These are phyloP conservation scores for Penicillium daleae DNA, from an alignment of 495 filamentous ascomycete genomes.

Conservation along the genomic window DNA sequence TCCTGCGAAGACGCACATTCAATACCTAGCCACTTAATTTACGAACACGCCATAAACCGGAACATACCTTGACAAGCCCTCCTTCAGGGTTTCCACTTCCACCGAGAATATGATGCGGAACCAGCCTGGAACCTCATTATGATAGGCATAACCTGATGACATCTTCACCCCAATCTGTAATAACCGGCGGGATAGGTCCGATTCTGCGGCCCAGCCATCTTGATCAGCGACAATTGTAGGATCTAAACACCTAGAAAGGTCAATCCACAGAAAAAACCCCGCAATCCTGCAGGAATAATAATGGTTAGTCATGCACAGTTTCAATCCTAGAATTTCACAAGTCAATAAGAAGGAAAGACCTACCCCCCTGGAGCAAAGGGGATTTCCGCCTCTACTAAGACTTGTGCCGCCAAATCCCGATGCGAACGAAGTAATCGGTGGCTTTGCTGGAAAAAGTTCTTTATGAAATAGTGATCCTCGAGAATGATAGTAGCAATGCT, in stretches of 20 bases:
- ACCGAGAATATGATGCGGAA: neutral
- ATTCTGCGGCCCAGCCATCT: neutral
- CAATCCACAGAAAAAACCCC: neutral
- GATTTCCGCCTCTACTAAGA: neutral
- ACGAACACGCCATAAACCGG: neutral
- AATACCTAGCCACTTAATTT: neutral
- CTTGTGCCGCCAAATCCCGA: neutral
- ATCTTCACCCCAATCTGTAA: neutral
- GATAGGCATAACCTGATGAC: neutral
- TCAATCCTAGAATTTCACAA: neutral
- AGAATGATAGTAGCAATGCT: neutral
- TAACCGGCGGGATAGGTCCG: neutral
- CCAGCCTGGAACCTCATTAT: conserved; percentile 4
- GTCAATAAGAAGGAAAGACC: neutral
- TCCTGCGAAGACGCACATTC: neutral
- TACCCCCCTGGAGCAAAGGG: neutral
- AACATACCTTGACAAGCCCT: neutral
- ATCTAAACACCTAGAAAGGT: neutral
- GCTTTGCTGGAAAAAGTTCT: neutral
- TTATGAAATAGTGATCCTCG: neutral
- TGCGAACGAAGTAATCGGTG: neutral
- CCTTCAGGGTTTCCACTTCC: neutral
- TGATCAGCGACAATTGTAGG: neutral
- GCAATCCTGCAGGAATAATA: neutral
- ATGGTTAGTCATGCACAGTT: neutral